These are phyloP conservation scores for Mycena haematopus DNA, from an alignment of 768 basidiomycete genomes.

Conservation along the genomic window DNA sequence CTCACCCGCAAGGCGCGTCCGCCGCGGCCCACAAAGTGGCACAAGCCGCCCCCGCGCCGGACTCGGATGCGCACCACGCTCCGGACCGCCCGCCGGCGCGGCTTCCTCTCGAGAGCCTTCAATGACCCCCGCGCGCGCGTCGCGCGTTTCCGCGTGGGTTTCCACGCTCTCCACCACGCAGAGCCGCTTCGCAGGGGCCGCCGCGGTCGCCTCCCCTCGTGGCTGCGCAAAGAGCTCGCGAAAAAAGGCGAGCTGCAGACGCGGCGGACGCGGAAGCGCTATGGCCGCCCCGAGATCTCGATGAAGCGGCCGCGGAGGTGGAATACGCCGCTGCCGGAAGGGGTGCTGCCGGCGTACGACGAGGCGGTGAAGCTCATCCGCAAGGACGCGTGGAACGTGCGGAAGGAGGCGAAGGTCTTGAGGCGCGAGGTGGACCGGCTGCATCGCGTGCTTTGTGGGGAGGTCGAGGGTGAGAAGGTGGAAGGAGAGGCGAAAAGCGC, in stretches of 20 bases:
- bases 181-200: slow-evolving; percentile 15
- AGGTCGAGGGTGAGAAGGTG: slow-evolving; percentile 36
- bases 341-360: slow-evolving; percentile 83
- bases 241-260: slow-evolving; percentile 35
- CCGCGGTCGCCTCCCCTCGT: slow-evolving; percentile 12
- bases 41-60: slow-evolving; percentile 16
- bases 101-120: neutral
- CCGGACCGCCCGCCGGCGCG: neutral
- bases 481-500: slow-evolving; percentile 37
- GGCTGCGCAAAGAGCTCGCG: slow-evolving; percentile 10
- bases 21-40: slow-evolving; percentile 15
- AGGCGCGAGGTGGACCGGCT: slow-evolving; percentile 36
- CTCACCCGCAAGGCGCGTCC: slow-evolving; percentile 27
- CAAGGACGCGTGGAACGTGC: slow-evolving; percentile 59
- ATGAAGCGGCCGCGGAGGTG: slow-evolving; percentile 61
- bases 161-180: slow-evolving; percentile 24
- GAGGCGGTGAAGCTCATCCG: slow-evolving; percentile 77
- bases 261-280: slow-evolving; percentile 38
- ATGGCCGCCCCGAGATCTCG: slow-evolving; percentile 57
- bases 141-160: slow-evolving; percentile 24
- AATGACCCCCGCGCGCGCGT: slow-evolving; percentile 10
- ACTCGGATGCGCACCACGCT: slow-evolving; percentile 4
- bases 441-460: slow-evolving; percentile 32
- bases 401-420: slow-evolving; percentile 35
- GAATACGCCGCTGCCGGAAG: slow-evolving; percentile 65